Base-by-base conservation (phyloP, 768 basidiomycete genomes). In the Macrolepiota fuliginosa region DNA sequence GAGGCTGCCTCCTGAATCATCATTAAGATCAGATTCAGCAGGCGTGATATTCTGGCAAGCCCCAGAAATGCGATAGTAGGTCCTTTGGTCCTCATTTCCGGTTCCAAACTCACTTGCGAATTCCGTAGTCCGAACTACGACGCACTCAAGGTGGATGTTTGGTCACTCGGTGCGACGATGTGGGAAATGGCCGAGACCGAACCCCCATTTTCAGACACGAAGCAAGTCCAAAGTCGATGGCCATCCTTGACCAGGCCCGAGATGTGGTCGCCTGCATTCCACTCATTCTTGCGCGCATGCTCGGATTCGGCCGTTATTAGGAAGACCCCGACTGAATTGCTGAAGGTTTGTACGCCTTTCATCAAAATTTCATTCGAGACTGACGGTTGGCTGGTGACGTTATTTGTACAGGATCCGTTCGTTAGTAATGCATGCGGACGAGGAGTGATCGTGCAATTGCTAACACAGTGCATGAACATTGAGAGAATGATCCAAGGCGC, bases 41-140 rank as follows among this genome's bases (percentile, higher is more conserved):
- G 91, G 91, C 6, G 90, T 93, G 19, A 70, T 85, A 19, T 92
- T 87, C 75, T 94, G 91, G 91, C 91, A 92, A 81, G 89, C 91
- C 24, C 91, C 92, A 27, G 91, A 92, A 75, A 80, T 92, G 65
- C 82, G 90, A 75, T 77, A 71, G 90, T 91, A 69, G 68, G 88
- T 60, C 24, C 35, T 53, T 46, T 36, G 46, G 19, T 52, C 42
- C 42, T 53, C 29, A n/a, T 40, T 17, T 12, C 15, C 27, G 0
- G 53, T 22, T 36, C 19, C 12, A 4, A 37, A 22, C 53, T 54
- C 53, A 22, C 22, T 25, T 15, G 27, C n/a, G 40, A 42, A 19
- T 10, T 49, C 4, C 39, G 25, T 57, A 89, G 88, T 54, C 86
- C 88, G 11, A 76, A 86, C 0, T 92, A 93, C 67, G 79, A 93